Evolutionary conservation across 2,329 filamentous ascomycete genomes (phyloP).

Genomic region (Microthyrium microscopicum): DNA sequence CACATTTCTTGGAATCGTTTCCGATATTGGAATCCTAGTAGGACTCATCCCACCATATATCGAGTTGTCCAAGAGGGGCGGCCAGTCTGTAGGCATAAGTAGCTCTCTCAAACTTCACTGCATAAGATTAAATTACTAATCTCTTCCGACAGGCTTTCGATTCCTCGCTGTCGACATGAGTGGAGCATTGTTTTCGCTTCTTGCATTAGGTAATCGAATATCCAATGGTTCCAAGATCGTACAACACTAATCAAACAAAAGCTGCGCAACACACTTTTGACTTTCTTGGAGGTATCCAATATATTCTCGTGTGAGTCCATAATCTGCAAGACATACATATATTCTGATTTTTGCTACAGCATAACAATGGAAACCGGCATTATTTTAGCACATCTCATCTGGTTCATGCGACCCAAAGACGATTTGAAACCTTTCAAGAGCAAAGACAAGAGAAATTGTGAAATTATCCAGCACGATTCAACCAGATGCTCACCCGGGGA

Average conservation of each 20-base stretch:
- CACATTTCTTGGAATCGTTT: constrained; percentile 39
- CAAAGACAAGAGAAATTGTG: no score
- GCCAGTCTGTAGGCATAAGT: constrained; percentile 46
- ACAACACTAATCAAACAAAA: constrained; percentile 11
- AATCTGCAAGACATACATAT: neutral
- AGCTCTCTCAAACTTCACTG: constrained; percentile 16
- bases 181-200: constrained; percentile 46
- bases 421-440: no score
- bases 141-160: constrained; percentile 28
- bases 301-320: constrained; percentile 38
- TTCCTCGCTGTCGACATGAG: constrained; percentile 44
- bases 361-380: constrained; percentile 43
- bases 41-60: constrained; percentile 45
- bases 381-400: constrained; percentile 41
- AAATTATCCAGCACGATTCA: no score
- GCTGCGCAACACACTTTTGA: constrained; percentile 46
- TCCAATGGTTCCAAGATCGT: no score
- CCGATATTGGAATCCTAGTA: constrained; percentile 37
- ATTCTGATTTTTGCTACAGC: constrained; percentile 17
- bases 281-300: constrained; percentile 41
- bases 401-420: no score
- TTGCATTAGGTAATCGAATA: constrained; percentile 38
- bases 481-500: no score
- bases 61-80: constrained; percentile 44
- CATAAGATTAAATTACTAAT: constrained; percentile 1